These are phyloP conservation scores for Podospora bellae-mahoneyi DNA, from an alignment of 495 filamentous ascomycete species.

Conservation along the genomic window DNA sequence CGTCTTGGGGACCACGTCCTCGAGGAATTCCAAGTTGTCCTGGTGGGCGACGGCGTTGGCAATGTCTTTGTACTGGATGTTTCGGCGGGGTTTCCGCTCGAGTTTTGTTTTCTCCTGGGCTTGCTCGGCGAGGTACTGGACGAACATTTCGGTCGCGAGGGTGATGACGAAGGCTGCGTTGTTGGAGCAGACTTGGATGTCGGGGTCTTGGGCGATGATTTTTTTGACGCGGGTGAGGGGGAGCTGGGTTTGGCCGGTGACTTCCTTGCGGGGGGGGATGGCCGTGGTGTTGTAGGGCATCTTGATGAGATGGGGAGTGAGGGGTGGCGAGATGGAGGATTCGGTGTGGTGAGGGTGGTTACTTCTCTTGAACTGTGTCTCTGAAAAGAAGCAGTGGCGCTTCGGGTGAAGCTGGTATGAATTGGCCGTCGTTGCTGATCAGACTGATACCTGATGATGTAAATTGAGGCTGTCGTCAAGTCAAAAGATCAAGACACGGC, in stretches of 20 bases:
- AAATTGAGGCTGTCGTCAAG: neutral
- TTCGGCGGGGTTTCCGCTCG: constrained; percentile 86
- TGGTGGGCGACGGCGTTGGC: constrained; percentile 83
- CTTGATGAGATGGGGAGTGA: constrained; percentile 5
- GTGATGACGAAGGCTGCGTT: constrained; percentile 95
- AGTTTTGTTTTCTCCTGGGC: constrained; percentile 83
- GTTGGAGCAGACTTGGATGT: constrained; percentile 78
- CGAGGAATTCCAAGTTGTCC: constrained; percentile 93
- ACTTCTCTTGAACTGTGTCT: neutral
- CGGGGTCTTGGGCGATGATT: constrained; percentile 83
- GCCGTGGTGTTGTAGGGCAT: constrained; percentile 92
- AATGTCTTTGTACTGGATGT: constrained; percentile 94
- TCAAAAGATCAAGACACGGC: neutral
- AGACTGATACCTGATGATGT: neutral
- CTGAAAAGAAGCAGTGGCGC: neutral
- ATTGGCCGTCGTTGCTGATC: neutral
- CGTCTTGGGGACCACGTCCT: constrained; percentile 86
- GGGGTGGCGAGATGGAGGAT: neutral
- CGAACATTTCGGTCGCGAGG: constrained; percentile 92
- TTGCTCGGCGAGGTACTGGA: constrained; percentile 83
- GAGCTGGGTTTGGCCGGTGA: constrained; percentile 77
- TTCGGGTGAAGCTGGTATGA: neutral
- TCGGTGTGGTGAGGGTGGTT: neutral
- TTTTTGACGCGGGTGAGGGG: constrained; percentile 90
- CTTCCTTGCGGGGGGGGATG: constrained; percentile 73